These are phyloP conservation scores for Dissophora globulifera DNA, from an alignment of 192 early-diverging fungal genomes.

Conservation along the genomic window DNA sequence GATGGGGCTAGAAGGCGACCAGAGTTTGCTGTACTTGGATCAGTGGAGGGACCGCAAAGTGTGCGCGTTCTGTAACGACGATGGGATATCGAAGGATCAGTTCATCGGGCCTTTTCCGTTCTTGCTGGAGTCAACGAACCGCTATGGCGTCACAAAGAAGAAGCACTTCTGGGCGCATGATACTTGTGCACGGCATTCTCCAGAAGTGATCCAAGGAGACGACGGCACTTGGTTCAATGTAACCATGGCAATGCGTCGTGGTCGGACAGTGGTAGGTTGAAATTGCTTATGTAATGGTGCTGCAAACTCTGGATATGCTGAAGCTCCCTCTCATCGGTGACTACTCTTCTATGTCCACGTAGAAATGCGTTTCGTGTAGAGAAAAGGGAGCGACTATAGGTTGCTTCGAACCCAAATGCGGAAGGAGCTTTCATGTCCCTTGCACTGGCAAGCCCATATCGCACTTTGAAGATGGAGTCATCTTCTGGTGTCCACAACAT, in stretches of 20 bases:
- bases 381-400: constrained; percentile 87
- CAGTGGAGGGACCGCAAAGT: constrained; percentile 65
- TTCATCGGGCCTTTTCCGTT: constrained; percentile 76
- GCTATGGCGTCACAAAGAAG: constrained; percentile 61
- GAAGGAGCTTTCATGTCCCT: constrained; percentile 82
- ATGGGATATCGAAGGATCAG: constrained; percentile 59
- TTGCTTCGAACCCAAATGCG: constrained; percentile 88
- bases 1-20: constrained; percentile 57
- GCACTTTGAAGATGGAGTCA: constrained; percentile 80
- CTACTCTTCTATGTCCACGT: too few species aligned
- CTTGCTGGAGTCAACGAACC: constrained; percentile 59
- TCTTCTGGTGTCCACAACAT: constrained; percentile 91
- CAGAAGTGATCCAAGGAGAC: constrained; percentile 80
- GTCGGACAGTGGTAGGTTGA: constrained; percentile 72
- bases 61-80: constrained; percentile 78
- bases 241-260: constrained; percentile 74
- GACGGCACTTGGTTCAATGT: constrained; percentile 89
- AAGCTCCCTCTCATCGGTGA: too few species aligned
- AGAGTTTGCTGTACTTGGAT: constrained; percentile 58
- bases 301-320: too few species aligned
- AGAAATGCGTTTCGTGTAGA: constrained; percentile 80
- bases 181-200: constrained; percentile 84
- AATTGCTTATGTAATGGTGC: not conserved
- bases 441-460: constrained; percentile 79
- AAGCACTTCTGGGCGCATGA: constrained; percentile 87